Base-by-base conservation (phyloP, 768 basidiomycete genomes). In the Suillus occidentalis region DNA sequence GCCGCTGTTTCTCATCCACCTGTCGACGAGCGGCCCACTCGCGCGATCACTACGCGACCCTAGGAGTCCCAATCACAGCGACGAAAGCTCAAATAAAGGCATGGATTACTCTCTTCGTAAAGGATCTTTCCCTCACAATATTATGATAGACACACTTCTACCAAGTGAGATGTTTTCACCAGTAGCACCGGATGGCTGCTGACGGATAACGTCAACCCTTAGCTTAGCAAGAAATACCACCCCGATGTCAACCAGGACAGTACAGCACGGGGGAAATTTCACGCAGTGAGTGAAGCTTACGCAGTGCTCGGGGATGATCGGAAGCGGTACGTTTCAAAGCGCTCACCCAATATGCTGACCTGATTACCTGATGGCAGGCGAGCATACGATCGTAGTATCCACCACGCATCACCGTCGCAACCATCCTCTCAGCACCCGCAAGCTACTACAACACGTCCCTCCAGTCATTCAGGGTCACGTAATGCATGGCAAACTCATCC, bases 171-270 rank as follows among this genome's bases (percentile, higher is more conserved):
- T 13, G n/a, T 50, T 10, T 9, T 28, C 9, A 14, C 5, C 59
- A 43, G 42, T 28, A 25, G 3, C 39, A 20, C 49, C 22, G 22
- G 6, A 36, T 64, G 10, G 22, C 57, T 31, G 1, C 14, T 53
- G 37, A 65, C 28, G 22, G 22, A 39, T 4, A 5, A 22, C 18
- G 2, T 49, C n/a, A 6, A 25, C 9, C 31, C 31, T 58, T 65
- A 84, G 83, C 70, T 85, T 60, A 84, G 83, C 77, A 85, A 85
- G 64, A 66, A 73, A 65, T 76, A 78, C 58, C 84, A 85, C 61
- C 83, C 83, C 1, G 83, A 84, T 68, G 68, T 81, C 10, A 76
- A 75, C 61, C 72, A 75, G 42, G 82, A 84, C 60, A 72, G 71
- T 7, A 55, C 65, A 4, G 77, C 83, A 2, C 77, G 75, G 62